Evolutionary conservation across 345 rosid genomes (phyloP).

Genomic region (Anastatica hierochuntica): DNA sequence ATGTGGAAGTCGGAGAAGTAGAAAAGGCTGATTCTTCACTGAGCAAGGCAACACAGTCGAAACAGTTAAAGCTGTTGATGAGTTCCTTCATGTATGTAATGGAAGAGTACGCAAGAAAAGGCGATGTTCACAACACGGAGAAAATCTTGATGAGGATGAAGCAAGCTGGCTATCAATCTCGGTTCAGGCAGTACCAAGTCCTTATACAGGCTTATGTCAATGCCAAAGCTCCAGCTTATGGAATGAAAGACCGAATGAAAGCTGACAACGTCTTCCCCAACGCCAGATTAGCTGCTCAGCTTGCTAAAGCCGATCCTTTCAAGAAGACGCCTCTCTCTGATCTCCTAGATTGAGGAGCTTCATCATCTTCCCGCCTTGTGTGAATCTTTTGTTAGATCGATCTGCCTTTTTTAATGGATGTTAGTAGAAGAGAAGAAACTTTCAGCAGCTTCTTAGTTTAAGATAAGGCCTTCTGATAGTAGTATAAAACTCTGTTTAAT

Average conservation of each 20-base stretch:
- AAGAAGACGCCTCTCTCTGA: slow-evolving; percentile 62
- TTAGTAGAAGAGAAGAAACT: no score
- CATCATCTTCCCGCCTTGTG: neutral
- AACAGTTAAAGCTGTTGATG: slow-evolving; percentile 43
- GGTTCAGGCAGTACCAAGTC: slow-evolving; percentile 36
- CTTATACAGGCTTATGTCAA: slow-evolving; percentile 52
- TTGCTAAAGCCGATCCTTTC: slow-evolving; percentile 56
- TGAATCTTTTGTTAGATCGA: slow-evolving; percentile 9
- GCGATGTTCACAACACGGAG: slow-evolving; percentile 79
- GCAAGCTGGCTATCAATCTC: slow-evolving; percentile 53
- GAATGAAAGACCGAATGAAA: slow-evolving; percentile 74
- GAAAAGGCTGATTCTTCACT: slow-evolving; percentile 68
- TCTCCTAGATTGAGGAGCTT: slow-evolving; percentile 43
- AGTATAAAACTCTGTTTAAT: no score
- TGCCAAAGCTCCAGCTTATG: slow-evolving; percentile 74
- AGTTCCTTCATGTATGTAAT: slow-evolving; percentile 48
- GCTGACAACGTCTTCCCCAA: slow-evolving; percentile 74
- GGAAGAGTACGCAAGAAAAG: slow-evolving; percentile 60
- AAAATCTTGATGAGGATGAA: slow-evolving; percentile 65
- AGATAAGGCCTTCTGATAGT: no score
- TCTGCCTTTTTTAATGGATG: neutral
- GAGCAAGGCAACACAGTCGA: slow-evolving; percentile 44
- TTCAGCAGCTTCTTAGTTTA: no score
- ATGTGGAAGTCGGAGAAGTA: slow-evolving; percentile 70
- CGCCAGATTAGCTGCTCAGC: slow-evolving; percentile 36